These are phyloP conservation scores for Aspergillus campestris DNA, from an alignment of 495 filamentous ascomycete species.

Conservation along the genomic window DNA sequence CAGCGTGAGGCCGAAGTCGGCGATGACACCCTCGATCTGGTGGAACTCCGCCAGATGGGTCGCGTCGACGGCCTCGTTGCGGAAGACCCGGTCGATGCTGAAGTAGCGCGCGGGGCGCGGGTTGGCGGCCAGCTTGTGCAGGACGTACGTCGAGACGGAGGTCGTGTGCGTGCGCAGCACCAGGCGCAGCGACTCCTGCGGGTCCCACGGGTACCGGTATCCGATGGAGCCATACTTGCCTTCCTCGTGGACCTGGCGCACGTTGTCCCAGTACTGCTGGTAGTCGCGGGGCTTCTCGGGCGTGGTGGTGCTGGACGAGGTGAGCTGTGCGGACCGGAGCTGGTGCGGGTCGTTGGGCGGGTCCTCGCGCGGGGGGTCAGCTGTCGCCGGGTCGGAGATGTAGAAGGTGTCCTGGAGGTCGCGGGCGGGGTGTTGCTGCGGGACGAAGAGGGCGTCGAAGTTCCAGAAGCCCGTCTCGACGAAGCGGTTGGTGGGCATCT, in stretches of 20 bases:
- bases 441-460: slow-evolving; percentile 94
- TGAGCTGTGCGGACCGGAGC: slow-evolving; percentile 24
- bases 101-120: slow-evolving; percentile 85
- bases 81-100: slow-evolving; percentile 95
- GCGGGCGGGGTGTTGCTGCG: slow-evolving; percentile 93
- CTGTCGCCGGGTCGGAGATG: slow-evolving; percentile 75
- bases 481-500: slow-evolving; percentile 50
- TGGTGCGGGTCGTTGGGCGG: slow-evolving; percentile 35
- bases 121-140: slow-evolving; percentile 78
- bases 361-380: slow-evolving; percentile 72
- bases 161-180: slow-evolving; percentile 97
- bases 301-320: slow-evolving; percentile 19
- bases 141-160: slow-evolving; percentile 75
- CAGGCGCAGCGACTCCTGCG: slow-evolving; percentile 78
- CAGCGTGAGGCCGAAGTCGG: slow-evolving; percentile 83
- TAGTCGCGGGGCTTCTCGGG: slow-evolving; percentile 54
- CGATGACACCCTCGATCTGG: slow-evolving; percentile 96
- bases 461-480: slow-evolving; percentile 99
- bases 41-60: slow-evolving; percentile 98
- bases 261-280: slow-evolving; percentile 78
- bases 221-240: slow-evolving; percentile 92
- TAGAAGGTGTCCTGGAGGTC: slow-evolving; percentile 98
- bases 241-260: slow-evolving; percentile 69
- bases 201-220: slow-evolving; percentile 88
- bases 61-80: slow-evolving; percentile 91